A percentile compares a stretch with the other conserved stretches of the same genome.
phyloP scores from a whole-genome alignment of 1,284 basidiomycete genomes.

The Singerocomus rubriflavus region DNA sequence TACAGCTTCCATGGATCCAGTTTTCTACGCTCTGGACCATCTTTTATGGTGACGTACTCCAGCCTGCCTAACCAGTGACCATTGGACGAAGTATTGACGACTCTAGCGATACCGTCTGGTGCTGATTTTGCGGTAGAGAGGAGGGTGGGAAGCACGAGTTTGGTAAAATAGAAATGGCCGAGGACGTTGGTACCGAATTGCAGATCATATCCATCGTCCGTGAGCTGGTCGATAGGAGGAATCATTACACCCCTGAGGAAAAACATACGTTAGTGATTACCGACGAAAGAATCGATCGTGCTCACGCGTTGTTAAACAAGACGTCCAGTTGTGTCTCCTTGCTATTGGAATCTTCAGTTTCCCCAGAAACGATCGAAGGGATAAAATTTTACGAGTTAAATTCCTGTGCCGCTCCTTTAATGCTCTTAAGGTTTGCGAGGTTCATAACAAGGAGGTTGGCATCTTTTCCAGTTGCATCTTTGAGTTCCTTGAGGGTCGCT shows the following conservation, averaged over 20 bases:
- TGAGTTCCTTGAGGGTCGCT: slow-evolving; percentile 51
- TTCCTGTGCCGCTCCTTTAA: slow-evolving; percentile 50
- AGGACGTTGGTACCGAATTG: slow-evolving; percentile 53
- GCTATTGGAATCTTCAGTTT: slow-evolving; percentile 19
- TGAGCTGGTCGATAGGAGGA: slow-evolving; percentile 42
- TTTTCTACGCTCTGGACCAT: slow-evolving; percentile 28
- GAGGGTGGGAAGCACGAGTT: slow-evolving; percentile 41
- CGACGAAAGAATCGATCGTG: background rate
- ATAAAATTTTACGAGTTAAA: slow-evolving; percentile 32
- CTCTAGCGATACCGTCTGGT: slow-evolving; percentile 36
- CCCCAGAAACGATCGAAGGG: background rate
- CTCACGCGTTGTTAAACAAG: slow-evolving; percentile 55
- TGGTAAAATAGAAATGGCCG: slow-evolving; percentile 46
- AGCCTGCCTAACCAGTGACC: slow-evolving; percentile 19
- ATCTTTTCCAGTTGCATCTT: slow-evolving; percentile 42
- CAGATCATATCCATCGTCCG: slow-evolving; percentile 52
- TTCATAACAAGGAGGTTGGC: slow-evolving; percentile 58
- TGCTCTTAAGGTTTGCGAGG: slow-evolving; percentile 51
- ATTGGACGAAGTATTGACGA: slow-evolving; percentile 42
- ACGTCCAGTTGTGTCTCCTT: slow-evolving; percentile 49
- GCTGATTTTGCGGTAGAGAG: slow-evolving; percentile 31
- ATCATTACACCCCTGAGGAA: slow-evolving; percentile 46
- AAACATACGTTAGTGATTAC: background rate
- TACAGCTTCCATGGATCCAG: slow-evolving; percentile 32
- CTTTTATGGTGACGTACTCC: slow-evolving; percentile 31